A percentile compares a stretch with the other conserved stretches of the same genome.
These are phyloP conservation scores for Fagopyrum homotropicum DNA, from an alignment of 148 eudicot genomes.

Conservation along the genomic window DNA sequence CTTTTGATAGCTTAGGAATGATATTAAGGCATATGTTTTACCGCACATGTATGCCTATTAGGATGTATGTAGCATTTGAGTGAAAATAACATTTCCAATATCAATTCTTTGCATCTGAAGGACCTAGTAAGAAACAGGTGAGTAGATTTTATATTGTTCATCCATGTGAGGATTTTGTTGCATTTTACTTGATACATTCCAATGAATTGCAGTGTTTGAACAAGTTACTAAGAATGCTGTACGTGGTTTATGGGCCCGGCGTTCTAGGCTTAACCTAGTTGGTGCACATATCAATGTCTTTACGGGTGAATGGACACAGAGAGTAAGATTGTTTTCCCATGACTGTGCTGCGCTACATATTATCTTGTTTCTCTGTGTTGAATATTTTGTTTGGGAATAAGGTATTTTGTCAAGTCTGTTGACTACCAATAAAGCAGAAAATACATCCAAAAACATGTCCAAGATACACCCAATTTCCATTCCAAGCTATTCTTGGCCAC, in stretches of 20 bases:
- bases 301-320: conserved; percentile 99
- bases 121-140: background rate
- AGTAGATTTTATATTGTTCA: background rate
- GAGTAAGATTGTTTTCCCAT: conserved; percentile 35
- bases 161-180: background rate
- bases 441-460: background rate
- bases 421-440: background rate
- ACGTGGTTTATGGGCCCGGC: conserved; percentile 92
- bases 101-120: background rate
- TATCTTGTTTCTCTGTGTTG: background rate
- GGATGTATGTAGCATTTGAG: background rate
- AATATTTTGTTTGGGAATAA: background rate
- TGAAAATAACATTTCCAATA: background rate
- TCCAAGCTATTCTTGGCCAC: background rate
- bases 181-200: background rate
- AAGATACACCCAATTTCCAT: background rate
- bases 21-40: background rate
- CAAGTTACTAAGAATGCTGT: conserved; percentile 99
- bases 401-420: background rate
- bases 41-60: background rate
- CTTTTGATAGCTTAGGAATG: background rate
- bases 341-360: background rate
- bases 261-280: conserved; percentile 78
- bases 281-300: conserved; percentile 98
- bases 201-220: conserved; percentile 72